Percentiles rank a stretch among this genome's conserved stretches.
Evolutionary conservation across 805 yeast species (phyloP).

Genomic region (Wickerhamiella occidentalis): DNA sequence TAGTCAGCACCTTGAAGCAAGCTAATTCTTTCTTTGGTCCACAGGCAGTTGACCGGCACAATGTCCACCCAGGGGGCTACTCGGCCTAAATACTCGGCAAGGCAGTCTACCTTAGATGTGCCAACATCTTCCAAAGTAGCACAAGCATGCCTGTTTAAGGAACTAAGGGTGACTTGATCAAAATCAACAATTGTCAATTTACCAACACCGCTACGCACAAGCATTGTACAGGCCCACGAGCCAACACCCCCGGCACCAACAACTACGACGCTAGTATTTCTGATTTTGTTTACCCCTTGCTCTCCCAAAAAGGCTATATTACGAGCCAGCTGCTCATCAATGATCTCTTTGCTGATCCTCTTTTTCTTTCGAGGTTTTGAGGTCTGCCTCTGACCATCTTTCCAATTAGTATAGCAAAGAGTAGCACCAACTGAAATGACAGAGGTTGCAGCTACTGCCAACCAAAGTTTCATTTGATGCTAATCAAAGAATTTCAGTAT

Average conservation of each 20-base stretch:
- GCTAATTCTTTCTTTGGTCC: slow-evolving; percentile 57
- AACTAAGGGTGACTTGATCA: slow-evolving; percentile 88
- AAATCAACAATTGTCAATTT: slow-evolving; percentile 75
- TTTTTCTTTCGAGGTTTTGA: background rate
- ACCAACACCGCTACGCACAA: slow-evolving; percentile 82
- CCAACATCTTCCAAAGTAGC: slow-evolving; percentile 92
- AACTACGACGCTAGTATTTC: slow-evolving; percentile 61
- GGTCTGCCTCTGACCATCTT: background rate
- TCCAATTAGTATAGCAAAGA: slow-evolving; percentile 1
- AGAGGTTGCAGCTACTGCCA: slow-evolving; percentile 8
- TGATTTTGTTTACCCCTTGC: slow-evolving; percentile 63
- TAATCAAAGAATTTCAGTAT: too few relatives aligned
- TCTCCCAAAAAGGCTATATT: slow-evolving; percentile 87
- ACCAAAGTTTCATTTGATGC: slow-evolving; percentile 5
- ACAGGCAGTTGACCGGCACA: slow-evolving; percentile 65
- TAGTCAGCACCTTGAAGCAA: slow-evolving; percentile 56
- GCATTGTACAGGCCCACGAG: slow-evolving; percentile 86
- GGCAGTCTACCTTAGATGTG: slow-evolving; percentile 71
- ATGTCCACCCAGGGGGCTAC: slow-evolving; percentile 92
- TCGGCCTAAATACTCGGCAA: slow-evolving; percentile 50
- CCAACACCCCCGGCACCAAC: slow-evolving; percentile 99
- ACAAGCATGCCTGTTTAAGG: slow-evolving; percentile 87
- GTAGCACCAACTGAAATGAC: slow-evolving; percentile 5
- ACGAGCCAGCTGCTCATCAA: slow-evolving; percentile 84
- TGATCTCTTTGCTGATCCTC: slow-evolving; percentile 35